These are phyloP conservation scores for Carex cristatella DNA, from an alignment of 176 grass and related monocot species.

Conservation along the genomic window DNA sequence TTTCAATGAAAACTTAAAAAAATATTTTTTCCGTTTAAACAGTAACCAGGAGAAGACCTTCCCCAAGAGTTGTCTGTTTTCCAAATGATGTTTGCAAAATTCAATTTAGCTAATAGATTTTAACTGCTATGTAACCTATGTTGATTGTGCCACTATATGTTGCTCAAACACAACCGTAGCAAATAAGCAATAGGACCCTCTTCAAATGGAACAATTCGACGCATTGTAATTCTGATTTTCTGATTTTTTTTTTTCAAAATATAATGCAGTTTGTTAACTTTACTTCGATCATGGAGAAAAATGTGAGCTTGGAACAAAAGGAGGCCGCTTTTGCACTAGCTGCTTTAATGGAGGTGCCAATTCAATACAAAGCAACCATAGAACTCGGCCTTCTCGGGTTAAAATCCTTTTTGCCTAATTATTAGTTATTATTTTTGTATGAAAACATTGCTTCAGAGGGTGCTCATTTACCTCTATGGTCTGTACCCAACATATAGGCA, in stretches of 20 bases:
- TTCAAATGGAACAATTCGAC: neutral
- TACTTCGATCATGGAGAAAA: conserved; percentile 68
- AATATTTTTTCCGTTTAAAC: too few species aligned
- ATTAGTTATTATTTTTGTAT: neutral
- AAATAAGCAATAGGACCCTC: neutral
- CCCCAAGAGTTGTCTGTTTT: neutral
- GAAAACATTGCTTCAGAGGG: neutral
- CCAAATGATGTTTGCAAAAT: neutral
- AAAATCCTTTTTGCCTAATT: neutral
- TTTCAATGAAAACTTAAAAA: too few species aligned
- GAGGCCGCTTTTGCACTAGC: conserved; percentile 81
- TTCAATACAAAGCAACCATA: conserved; percentile 88
- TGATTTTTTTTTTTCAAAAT: neutral
- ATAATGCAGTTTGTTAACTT: conserved; percentile 78
- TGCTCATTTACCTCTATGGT: neutral
- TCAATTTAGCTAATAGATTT: neutral
- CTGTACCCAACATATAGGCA: too few species aligned
- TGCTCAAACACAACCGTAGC: neutral
- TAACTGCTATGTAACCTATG: neutral
- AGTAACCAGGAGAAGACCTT: neutral
- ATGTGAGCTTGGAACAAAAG: conserved; percentile 44
- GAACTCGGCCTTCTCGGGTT: conserved; percentile 85
- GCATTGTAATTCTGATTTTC: neutral
- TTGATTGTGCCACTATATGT: neutral
- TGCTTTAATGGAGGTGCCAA: conserved; percentile 86